Evolutionary conservation across 2,329 filamentous ascomycete genomes (phyloP), one percentile per base, ranked within the genome.

Genomic region (Aspergillus spinulosporus): DNA sequence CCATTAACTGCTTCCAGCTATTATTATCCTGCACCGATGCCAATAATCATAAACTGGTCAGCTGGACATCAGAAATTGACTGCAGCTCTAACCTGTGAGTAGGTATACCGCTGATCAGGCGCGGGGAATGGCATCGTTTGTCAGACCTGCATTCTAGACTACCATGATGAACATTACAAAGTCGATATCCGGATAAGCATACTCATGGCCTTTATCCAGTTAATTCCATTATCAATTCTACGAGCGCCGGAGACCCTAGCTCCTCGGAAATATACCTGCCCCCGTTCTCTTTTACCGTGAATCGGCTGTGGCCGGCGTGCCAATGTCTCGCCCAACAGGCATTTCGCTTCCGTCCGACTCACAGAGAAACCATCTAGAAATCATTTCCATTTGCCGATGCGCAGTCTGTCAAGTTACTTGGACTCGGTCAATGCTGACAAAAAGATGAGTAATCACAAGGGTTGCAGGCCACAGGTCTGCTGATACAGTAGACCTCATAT

Each of bases 121-220:
- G 36, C n/a, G 28, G 15, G 12, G 14, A 46, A 8, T 29, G 5
- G 28, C 32, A 47, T 37, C 21, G 49, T 57, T 57, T 57, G 55
- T 57, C 49, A 57, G 46, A 44, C 53, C 28, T 53, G 39, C 55
- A 57, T 53, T 57, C 55, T 57, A 53, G 49, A 57, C 46, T 49
- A 37, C 34, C 11, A 28, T 8, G 32, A 11, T n/a, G 8, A 15
- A 21, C 29, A 21, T 21, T 21, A 21, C 21, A 21, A 21, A 21
- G 26, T 43, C 14, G 11, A 42, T 11, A 31, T 43, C 40, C 21
- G 49, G 34, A 45, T 44, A 45, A 45, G 36, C 49, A 12, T 3
- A 36, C 49, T 44, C 40, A 29, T 39, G 39, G n/a, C 14, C 21
- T 42, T 15, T 15, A 29, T 14, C 43, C 3, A 21, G 34, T 47